phyloP scores from a whole-genome alignment of 2,329 filamentous ascomycete genomes.

The Colletotrichum sp. region DNA sequence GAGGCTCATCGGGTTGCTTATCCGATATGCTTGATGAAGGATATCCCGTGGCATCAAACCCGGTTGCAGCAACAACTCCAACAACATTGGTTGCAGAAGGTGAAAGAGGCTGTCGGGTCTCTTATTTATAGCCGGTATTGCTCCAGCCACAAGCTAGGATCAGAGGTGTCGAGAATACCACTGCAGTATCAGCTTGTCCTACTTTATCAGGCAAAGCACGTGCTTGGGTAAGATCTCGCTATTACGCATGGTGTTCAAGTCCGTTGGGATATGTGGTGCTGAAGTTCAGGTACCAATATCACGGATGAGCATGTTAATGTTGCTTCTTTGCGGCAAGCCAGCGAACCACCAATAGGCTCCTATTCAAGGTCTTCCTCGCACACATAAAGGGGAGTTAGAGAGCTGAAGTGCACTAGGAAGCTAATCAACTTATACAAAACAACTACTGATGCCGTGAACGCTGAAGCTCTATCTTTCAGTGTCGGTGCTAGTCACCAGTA shows the following conservation, averaged over 20 bases:
- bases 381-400: too few relatives aligned
- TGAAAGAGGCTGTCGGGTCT: background rate
- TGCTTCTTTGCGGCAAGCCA: background rate
- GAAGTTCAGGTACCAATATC: background rate
- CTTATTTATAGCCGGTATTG: background rate
- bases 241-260: background rate
- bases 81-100: background rate
- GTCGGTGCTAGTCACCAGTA: background rate
- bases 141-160: background rate
- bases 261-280: background rate
- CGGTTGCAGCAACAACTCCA: background rate
- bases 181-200: background rate
- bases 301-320: background rate
- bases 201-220: background rate
- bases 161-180: rapidly evolving
- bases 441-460: background rate
- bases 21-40: background rate
- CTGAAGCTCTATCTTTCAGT: rapidly evolving
- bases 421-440: rapidly evolving
- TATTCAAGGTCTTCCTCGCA: too few relatives aligned
- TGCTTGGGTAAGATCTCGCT: too few relatives aligned
- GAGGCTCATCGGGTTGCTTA: background rate
- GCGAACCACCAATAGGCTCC: too few relatives aligned
- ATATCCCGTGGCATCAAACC: background rate
- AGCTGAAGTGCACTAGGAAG: background rate